These are phyloP conservation scores for Apiotrichum sp. DNA, from an alignment of 1,284 basidiomycete genomes.

Conservation along the genomic window DNA sequence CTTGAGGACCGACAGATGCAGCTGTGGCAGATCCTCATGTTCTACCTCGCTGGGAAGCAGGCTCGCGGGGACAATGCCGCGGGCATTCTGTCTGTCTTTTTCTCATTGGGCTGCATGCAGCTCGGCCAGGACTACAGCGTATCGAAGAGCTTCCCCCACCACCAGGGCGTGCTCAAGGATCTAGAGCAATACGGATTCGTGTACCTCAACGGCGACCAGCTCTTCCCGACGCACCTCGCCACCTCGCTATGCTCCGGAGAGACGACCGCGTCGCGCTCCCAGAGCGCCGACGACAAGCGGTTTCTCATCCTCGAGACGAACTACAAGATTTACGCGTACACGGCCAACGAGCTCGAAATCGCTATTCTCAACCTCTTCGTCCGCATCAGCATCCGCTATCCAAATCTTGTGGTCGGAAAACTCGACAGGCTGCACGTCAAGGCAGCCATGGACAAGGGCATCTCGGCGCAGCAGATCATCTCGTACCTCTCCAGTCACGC, in stretches of 20 bases:
- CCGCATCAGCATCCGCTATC: constrained; percentile 85
- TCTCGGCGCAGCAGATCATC: constrained; percentile 96
- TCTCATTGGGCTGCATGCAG: constrained; percentile 92
- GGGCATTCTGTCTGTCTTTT: constrained; percentile 86
- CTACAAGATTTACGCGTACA: constrained; percentile 97
- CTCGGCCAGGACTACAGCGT: constrained; percentile 90
- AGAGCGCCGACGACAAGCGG: constrained; percentile 56
- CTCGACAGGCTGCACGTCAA: constrained; percentile 94
- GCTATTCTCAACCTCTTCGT: constrained; percentile 94
- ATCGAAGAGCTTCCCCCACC: constrained; percentile 65
- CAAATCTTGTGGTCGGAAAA: constrained; percentile 90
- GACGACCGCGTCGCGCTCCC: constrained; percentile 56
- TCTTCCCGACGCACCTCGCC: constrained; percentile 92
- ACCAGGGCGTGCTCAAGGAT: constrained; percentile 72
- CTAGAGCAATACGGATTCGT: constrained; percentile 91
- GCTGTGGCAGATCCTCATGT: constrained; percentile 91
- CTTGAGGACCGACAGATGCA: constrained; percentile 94
- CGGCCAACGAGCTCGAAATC: constrained; percentile 95
- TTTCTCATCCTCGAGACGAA: constrained; percentile 98
- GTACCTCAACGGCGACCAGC: constrained; percentile 60
- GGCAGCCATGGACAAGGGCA: constrained; percentile 87
- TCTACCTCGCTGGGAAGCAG: constrained; percentile 60
- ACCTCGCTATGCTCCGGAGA: constrained; percentile 68
- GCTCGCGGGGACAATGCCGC: constrained; percentile 84
- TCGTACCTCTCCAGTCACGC: constrained; percentile 90